A percentile compares a stretch with the other conserved stretches of the same genome.
These are phyloP conservation scores for Martiniozyma asiatica DNA, from an alignment of 1,139 yeast genomes.

Conservation along the genomic window DNA sequence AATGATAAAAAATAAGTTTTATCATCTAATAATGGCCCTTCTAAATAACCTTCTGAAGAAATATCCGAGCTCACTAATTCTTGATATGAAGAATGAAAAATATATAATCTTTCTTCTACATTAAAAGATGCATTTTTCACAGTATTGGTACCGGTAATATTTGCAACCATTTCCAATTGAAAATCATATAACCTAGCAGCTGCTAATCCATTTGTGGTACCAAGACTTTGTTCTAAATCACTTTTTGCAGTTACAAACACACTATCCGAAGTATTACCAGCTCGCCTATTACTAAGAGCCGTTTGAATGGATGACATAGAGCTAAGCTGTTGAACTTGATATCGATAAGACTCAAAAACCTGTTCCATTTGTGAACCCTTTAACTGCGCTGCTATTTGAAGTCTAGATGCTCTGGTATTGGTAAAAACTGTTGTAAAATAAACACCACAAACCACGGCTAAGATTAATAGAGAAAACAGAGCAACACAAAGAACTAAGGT, in stretches of 20 bases:
- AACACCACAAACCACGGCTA: constrained; percentile 72
- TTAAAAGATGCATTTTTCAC: constrained; percentile 24
- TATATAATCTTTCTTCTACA: constrained; percentile 31
- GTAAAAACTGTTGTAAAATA: constrained; percentile 60
- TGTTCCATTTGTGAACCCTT: constrained; percentile 74
- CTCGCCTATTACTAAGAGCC: constrained; percentile 51
- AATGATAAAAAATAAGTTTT: constrained; percentile 37
- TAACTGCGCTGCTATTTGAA: constrained; percentile 67
- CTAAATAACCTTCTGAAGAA: constrained; percentile 31
- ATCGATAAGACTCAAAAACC: constrained; percentile 47
- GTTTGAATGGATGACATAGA: constrained; percentile 46
- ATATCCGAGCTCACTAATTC: constrained; percentile 27
- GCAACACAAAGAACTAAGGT: constrained; percentile 71
- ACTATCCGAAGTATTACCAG: constrained; percentile 51
- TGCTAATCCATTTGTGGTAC: constrained; percentile 52
- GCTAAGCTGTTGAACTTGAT: constrained; percentile 62
- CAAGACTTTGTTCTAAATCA: constrained; percentile 45
- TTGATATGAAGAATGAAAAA: constrained; percentile 6
- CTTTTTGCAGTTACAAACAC: constrained; percentile 29
- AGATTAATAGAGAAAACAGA: constrained; percentile 56
- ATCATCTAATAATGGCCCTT: constrained; percentile 47
- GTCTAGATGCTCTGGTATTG: constrained; percentile 52
- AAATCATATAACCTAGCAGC: constrained; percentile 60
- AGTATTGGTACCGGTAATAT: constrained; percentile 26
- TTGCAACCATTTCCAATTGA: constrained; percentile 11